Evolutionary conservation across 1,139 yeast genomes (phyloP).

Genomic region (Kurtzmaniella quercitrusa): DNA sequence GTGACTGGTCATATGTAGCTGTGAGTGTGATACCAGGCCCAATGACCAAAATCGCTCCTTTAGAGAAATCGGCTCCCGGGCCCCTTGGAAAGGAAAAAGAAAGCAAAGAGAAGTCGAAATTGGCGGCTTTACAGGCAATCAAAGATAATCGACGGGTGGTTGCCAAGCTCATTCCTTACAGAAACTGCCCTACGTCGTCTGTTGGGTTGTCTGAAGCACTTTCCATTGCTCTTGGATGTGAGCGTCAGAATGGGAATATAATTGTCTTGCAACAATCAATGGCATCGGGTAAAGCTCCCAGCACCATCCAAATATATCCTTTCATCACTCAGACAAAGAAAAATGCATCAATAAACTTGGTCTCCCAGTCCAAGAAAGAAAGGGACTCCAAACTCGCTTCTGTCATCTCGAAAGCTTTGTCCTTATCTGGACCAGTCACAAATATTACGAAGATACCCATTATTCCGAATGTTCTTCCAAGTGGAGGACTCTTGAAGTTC

Average conservation of each 20-base stretch:
- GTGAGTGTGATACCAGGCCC: slow-evolving; percentile 61
- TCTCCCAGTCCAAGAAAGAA: slow-evolving; percentile 27
- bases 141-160: slow-evolving; percentile 44
- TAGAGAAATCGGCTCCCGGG: slow-evolving; percentile 6
- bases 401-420: slow-evolving; percentile 11
- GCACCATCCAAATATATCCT: slow-evolving; percentile 49
- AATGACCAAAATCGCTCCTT: slow-evolving; percentile 17
- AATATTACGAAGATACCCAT: slow-evolving; percentile 49
- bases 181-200: slow-evolving; percentile 35
- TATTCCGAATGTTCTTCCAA: slow-evolving; percentile 43
- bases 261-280: slow-evolving; percentile 51
- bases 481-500: slow-evolving; percentile 61
- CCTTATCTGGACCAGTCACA: slow-evolving; percentile 35
- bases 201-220: slow-evolving; percentile 56
- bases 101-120: slow-evolving; percentile 4
- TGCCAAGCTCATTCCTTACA: slow-evolving; percentile 47
- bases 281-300: slow-evolving; percentile 35
- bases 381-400: slow-evolving; percentile 16
- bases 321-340: slow-evolving; percentile 44
- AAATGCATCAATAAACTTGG: slow-evolving; percentile 21
- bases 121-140: slow-evolving; percentile 7
- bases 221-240: slow-evolving; percentile 56
- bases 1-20: slow-evolving; percentile 45
- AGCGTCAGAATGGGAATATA: slow-evolving; percentile 48
- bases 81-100: slow-evolving; percentile 11